These are phyloP conservation scores for Fusarium longipes DNA, from an alignment of 2,329 filamentous ascomycete genomes.

Conservation along the genomic window DNA sequence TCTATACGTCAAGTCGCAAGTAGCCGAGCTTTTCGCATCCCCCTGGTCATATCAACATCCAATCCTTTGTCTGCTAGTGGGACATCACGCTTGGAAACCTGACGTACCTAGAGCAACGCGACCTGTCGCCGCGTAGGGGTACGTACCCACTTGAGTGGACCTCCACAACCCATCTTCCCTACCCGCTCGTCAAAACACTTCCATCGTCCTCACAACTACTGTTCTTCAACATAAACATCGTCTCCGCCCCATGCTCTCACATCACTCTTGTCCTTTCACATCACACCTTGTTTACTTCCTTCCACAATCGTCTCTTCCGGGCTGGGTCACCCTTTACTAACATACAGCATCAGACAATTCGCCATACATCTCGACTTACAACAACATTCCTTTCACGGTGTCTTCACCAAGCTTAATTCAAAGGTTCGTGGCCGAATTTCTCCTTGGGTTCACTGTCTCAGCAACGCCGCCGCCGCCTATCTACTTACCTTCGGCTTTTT, in stretches of 20 bases:
- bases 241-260: constrained; percentile 42
- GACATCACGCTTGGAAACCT: constrained; percentile 46
- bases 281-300: constrained; percentile 42
- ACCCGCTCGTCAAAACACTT: constrained; percentile 54
- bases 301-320: constrained; percentile 31
- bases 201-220: constrained; percentile 50
- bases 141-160: constrained; percentile 47
- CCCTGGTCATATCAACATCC: constrained; percentile 29
- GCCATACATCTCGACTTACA: constrained; percentile 47
- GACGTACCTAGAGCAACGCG: constrained; percentile 49
- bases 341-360: constrained; percentile 45
- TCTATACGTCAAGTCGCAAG: constrained; percentile 37
- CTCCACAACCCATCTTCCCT: constrained; percentile 46
- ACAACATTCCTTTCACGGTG: constrained; percentile 54
- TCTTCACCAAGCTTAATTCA: constrained; percentile 50
- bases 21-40: constrained; percentile 21
- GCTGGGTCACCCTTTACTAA: constrained; percentile 45
- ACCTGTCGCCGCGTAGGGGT: constrained; percentile 48
- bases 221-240: constrained; percentile 52
- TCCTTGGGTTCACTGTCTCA: constrained; percentile 49
- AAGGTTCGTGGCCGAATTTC: constrained; percentile 52
- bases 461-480: constrained; percentile 18
- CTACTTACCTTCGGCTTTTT: constrained; percentile 12
- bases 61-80: constrained; percentile 45
- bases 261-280: constrained; percentile 43